Conservation (phyloP, 2,329 filamentous ascomycete genomes). For the Cladosporium austrohemisphaericum region DNA sequence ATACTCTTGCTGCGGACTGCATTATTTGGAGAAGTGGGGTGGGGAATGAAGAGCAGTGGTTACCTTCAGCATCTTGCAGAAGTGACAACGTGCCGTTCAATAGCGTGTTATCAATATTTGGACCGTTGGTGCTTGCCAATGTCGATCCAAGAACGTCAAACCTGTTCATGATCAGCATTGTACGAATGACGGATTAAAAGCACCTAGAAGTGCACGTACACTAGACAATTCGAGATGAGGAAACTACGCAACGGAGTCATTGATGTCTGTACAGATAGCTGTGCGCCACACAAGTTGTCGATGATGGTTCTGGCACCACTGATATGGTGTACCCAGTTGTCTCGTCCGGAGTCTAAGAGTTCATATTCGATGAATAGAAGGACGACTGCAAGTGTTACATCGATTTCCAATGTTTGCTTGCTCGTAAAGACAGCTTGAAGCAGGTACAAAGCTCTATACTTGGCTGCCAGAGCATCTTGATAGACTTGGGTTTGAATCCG, state of each 20-base stretch:
- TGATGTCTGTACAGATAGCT: constrained; percentile 22
- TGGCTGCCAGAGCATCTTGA: constrained; percentile 4
- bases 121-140: neutral
- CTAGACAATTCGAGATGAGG: constrained; percentile 35
- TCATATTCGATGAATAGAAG: constrained; percentile 50
- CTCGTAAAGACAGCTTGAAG: constrained; percentile 4
- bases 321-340: constrained; percentile 51
- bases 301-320: constrained; percentile 50
- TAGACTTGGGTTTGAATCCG: neutral
- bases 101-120: neutral
- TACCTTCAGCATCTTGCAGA: constrained; percentile 37
- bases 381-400: constrained; percentile 45
- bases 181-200: too few species aligned
- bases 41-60: constrained; percentile 39
- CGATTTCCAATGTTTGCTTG: constrained; percentile 33
- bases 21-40: constrained; percentile 35
- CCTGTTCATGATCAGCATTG: constrained; percentile 13
- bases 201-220: constrained; percentile 24
- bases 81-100: constrained; percentile 33
- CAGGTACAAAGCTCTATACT: constrained; percentile 4
- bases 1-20: constrained; percentile 35
- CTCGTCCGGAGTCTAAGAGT: constrained; percentile 49
- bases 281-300: constrained; percentile 34
- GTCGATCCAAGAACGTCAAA: constrained; percentile 15
- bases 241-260: constrained; percentile 34